Base-by-base conservation (phyloP, 2,329 filamentous ascomycete species). In the Stachybotrys echinatus region DNA sequence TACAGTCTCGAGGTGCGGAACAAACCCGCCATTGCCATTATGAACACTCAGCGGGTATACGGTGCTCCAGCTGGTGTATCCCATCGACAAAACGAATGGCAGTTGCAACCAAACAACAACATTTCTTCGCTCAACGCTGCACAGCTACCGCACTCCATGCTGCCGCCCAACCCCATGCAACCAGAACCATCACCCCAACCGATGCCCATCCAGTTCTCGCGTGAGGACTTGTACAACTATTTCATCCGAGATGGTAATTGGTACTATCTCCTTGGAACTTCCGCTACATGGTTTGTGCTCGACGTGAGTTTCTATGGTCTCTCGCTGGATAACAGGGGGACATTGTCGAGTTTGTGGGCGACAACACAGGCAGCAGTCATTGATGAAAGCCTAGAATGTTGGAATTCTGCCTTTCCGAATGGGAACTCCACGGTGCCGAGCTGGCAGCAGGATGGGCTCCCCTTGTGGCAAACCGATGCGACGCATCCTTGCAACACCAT, bases 1-100 rank as follows among this genome's bases (percentile, higher is more conserved):
- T 87, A 84, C 64, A 78, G 80, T 10, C 74, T 85, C 23, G 83
- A 87, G 56, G 81, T 87, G 54, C 81, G 81, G 54, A 77, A 80
- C 58, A 81, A 84, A 56, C 77, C 81, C 0, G 73, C 74, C 6
- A 74, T 78, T 42, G 81, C 81, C 12, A 73, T 84, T 34, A 72
- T 77, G 52, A 80, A 85, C 44, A 83, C 81, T 0, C 80, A 82
- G 44, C 71, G 76, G 17, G 73, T 84, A 5, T 84, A 84, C 55
- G 77, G 75, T 21, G 71, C 71, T 1, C 67, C 47, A 47, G 54
- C 58, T 14, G 57, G 56, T 2, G 53, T 34, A 14, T 51, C 50
- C 23, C 27, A 14, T 34, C 18, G 52, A 10, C 60, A 54, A 39
- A 43, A 54, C 27, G 52, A 54, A 6, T 51, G 50, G 3, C 54